Base-by-base conservation (phyloP, 352 stramenopile genomes). In the Phytopythium litorale region DNA sequence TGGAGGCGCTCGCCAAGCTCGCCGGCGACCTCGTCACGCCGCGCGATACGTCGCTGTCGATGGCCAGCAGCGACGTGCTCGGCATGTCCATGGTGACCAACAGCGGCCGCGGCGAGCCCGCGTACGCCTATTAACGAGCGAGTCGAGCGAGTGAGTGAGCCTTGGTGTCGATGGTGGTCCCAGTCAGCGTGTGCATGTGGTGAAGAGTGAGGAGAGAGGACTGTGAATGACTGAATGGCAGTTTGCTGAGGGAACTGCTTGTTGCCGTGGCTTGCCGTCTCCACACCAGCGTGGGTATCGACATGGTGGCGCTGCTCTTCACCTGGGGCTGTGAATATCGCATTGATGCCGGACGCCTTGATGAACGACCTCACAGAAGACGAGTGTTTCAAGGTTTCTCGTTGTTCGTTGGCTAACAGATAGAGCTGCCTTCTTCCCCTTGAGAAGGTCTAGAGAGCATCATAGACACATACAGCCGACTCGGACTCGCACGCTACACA, bases 1-100 rank as follows among this genome's bases (percentile, higher is more conserved):
- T 89, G 81, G 68, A 88, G 43, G 67, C 70, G 53, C 68, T 91
- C 13, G 70, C 69, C 7, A 78, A 87, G 28, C 66, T 91, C 6
- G 77, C 79, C 2, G 72, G 71, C 5, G 75, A 87, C 15, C 69
- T 90, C 3, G 51, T 77, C 21, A 50, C 38, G 21, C 62, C 65
- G 3, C 68, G 66, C 45, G 65, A 61, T 11, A 40, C 59, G 12
- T 48, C 51, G 28, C 38, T 66, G 28, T 68, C 62, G 35, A 57
- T n/a, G 61, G 42, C 19, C 21, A 23, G 15, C 16, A 33, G 18
- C 16, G 51, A 45, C 30, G 51, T 57, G 51, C 32, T 57, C 18
- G 51, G 51, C 51, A 57, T 57, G 51, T 57, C 51, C 25, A 57
- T 57, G 51, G 51, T 57, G 13, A 60, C 28, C 33, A 60, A 38